phyloP scores from a whole-genome alignment of 2,329 filamentous ascomycete species.

The Akanthomyces muscarius region DNA sequence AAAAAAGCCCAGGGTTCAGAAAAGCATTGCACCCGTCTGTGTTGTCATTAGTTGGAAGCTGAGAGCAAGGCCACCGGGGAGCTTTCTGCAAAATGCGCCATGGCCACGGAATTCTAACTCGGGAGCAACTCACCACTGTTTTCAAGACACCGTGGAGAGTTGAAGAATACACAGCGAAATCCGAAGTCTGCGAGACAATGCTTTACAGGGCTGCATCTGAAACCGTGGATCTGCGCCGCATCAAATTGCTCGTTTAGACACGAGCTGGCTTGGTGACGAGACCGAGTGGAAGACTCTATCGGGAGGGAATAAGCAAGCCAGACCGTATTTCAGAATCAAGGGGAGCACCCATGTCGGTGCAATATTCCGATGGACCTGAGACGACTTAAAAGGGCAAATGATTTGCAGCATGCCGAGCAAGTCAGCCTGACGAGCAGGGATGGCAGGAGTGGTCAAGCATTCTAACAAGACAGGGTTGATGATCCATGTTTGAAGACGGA shows the following conservation, averaged over 20 bases:
- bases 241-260: background rate
- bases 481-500: too few species aligned
- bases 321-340: too few species aligned
- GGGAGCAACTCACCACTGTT: background rate
- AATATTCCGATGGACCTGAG: too few species aligned
- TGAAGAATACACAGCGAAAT: background rate
- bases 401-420: background rate
- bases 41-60: too few species aligned
- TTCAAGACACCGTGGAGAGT: background rate
- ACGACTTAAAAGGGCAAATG: background rate
- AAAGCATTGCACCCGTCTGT: too few species aligned
- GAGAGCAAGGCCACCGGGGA: too few species aligned
- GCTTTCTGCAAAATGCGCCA: too few species aligned
- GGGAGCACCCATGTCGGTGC: background rate
- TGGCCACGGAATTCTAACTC: too few species aligned
- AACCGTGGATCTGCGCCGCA: background rate
- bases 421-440: background rate
- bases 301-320: too few species aligned
- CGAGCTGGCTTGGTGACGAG: background rate
- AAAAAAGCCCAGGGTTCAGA: too few species aligned
- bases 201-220: background rate
- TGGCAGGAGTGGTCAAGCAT: background rate
- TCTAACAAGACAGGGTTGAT: background rate
- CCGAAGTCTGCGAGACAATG: background rate
- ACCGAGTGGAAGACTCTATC: too few species aligned